These are phyloP conservation scores for Candida tammaniensis DNA, from an alignment of 805 yeast species.

Conservation along the genomic window DNA sequence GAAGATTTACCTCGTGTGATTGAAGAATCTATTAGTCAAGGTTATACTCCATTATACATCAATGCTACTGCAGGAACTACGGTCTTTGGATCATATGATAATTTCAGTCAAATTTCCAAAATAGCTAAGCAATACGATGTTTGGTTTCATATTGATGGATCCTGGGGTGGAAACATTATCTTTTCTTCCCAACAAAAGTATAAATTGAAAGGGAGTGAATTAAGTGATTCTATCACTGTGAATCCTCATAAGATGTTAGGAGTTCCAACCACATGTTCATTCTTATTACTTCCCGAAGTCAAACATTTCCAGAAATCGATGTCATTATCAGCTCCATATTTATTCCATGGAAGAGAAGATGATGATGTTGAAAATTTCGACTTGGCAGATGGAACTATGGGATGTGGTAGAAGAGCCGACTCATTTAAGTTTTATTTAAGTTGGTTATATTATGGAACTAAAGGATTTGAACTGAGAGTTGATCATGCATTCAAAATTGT, in stretches of 20 bases:
- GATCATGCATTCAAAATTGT: conserved; percentile 72
- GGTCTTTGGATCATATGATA: conserved; percentile 81
- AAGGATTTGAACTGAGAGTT: conserved; percentile 63
- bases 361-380: conserved; percentile 59
- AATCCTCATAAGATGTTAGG: conserved; percentile 90
- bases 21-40: conserved; percentile 41
- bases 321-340: conserved; percentile 75
- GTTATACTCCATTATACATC: conserved; percentile 69
- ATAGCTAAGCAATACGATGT: conserved; percentile 53
- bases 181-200: conserved; percentile 50
- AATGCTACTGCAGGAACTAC: conserved; percentile 90
- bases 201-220: conserved; percentile 56
- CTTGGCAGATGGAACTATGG: conserved; percentile 88
- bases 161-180: conserved; percentile 87
- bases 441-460: conserved; percentile 76
- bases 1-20: conserved; percentile 47
- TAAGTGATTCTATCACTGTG: conserved; percentile 73
- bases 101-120: conserved; percentile 51
- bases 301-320: conserved; percentile 65
- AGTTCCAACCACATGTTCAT: conserved; percentile 77
- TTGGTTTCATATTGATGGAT: conserved; percentile 86
- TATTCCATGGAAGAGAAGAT: conserved; percentile 60
- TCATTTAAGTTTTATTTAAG: conserved; percentile 73
- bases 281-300: conserved; percentile 69
- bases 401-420: conserved; percentile 86